These are phyloP conservation scores for Clarireedia sp. DNA, from an alignment of 2,329 filamentous ascomycete genomes.

Conservation along the genomic window DNA sequence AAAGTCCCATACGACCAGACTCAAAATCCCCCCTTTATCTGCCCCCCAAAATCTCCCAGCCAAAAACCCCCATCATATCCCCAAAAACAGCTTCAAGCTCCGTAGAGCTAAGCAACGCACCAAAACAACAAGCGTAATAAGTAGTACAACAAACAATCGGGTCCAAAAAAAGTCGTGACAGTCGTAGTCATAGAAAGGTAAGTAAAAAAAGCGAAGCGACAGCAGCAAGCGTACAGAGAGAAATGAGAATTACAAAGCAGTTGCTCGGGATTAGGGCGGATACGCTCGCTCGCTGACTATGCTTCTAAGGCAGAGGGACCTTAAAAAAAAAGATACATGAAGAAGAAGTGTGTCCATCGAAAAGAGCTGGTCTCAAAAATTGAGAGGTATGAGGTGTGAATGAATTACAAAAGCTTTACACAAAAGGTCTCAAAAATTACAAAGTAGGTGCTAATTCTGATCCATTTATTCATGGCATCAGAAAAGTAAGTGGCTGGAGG, in stretches of 20 bases:
- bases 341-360: neutral
- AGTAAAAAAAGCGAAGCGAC: conserved; percentile 1
- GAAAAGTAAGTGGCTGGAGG: neutral
- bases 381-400: conserved; percentile 9
- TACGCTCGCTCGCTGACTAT: neutral
- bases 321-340: conserved; percentile 7
- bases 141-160: neutral
- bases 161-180: conserved; percentile 1
- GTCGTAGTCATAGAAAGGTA: conserved; percentile 7
- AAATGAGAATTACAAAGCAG: neutral
- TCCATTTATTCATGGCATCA: conserved; percentile 2
- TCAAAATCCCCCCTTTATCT: no score
- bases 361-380: conserved; percentile 2
- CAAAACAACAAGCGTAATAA: no score
- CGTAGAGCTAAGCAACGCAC: neutral
- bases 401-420: conserved; percentile 10
- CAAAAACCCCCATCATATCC: neutral
- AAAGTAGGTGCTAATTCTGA: conserved; percentile 2
- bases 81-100: neutral
- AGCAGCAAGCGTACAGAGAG: neutral
- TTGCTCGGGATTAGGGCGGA: neutral
- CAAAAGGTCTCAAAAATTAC: conserved; percentile 9
- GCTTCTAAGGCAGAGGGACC: neutral
- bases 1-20: no score
- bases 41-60: neutral